Percentiles rank a stretch among this genome's conserved stretches.
phyloP scores from a whole-genome alignment of 129 eudicot species.

The Lactuca saligna region DNA sequence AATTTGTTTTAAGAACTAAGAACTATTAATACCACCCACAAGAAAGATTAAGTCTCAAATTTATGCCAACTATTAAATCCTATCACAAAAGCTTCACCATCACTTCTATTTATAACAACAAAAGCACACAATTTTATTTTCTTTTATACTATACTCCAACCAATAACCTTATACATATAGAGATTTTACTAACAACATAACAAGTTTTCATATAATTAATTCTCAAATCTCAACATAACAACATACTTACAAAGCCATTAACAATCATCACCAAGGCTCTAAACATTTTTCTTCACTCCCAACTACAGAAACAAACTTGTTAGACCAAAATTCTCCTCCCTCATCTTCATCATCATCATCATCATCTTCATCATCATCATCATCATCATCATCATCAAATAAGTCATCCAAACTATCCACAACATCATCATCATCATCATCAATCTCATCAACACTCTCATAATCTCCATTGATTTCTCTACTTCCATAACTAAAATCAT shows the following conservation, averaged over 20 bases:
- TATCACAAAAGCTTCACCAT: too few relatives aligned
- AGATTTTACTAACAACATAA: neutral
- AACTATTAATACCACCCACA: too few relatives aligned
- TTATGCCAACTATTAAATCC: too few relatives aligned
- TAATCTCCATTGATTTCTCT: conserved; percentile 31
- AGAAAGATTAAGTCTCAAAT: too few relatives aligned
- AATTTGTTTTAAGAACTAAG: too few relatives aligned
- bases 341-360: conserved; percentile 29
- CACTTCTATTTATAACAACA: too few relatives aligned
- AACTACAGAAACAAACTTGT: conserved; percentile 25
- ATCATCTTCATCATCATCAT: conserved; percentile 44
- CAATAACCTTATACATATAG: too few relatives aligned
- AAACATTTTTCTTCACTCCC: conserved; percentile 22
- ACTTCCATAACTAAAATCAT: conserved; percentile 12
- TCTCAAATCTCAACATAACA: neutral
- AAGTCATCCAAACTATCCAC: conserved; percentile 63
- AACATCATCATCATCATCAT: conserved; percentile 37
- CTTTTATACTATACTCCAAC: too few relatives aligned
- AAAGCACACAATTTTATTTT: too few relatives aligned
- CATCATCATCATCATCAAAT: conserved; percentile 44
- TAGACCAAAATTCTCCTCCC: conserved; percentile 59
- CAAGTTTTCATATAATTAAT: conserved; percentile 3
- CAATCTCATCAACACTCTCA: conserved; percentile 37
- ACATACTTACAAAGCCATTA: neutral
- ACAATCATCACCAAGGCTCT: conserved; percentile 62